Conservation (phyloP, 2,329 filamentous ascomycete species). For the Grosmannia huntii region DNA sequence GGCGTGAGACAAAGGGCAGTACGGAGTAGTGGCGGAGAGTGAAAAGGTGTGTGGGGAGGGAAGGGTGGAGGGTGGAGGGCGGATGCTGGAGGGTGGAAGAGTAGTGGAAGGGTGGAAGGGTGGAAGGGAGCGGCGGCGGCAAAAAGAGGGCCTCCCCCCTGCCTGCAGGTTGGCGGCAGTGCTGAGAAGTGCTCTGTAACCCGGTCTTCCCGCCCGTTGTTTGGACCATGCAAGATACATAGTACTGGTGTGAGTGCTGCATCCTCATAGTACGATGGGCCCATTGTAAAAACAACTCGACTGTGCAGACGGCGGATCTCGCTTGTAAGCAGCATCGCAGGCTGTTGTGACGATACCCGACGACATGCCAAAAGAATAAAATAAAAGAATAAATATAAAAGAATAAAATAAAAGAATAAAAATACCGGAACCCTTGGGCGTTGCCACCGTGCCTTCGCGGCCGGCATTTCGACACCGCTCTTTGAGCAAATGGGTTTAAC, state of each 20-base stretch:
- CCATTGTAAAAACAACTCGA: not conserved
- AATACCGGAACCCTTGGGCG: not conserved
- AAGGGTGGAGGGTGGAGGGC: not conserved
- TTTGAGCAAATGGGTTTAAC: not conserved
- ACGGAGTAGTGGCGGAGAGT: not conserved
- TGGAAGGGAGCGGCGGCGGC: not conserved
- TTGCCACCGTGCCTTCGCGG: not conserved
- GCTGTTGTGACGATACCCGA: not conserved
- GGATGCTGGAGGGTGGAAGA: not conserved
- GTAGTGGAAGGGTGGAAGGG: not conserved
- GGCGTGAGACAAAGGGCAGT: not conserved
- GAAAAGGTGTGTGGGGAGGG: not conserved
- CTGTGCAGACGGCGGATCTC: too few species aligned
- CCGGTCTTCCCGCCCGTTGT: not conserved
- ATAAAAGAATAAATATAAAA: too few species aligned
- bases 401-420: too few species aligned
- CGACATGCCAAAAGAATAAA: too few species aligned
- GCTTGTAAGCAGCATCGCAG: not conserved
- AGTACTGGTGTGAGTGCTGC: too few species aligned
- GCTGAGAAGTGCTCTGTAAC: conserved; percentile 1
- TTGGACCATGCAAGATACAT: too few species aligned
- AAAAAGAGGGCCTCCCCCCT: conserved; percentile 1
- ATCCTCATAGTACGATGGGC: too few species aligned
- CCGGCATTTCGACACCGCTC: not conserved
- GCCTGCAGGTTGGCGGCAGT: conserved; percentile 6